Evolutionary conservation across 805 yeast species (phyloP).

Genomic region (Cyberlindnera maclurae): DNA sequence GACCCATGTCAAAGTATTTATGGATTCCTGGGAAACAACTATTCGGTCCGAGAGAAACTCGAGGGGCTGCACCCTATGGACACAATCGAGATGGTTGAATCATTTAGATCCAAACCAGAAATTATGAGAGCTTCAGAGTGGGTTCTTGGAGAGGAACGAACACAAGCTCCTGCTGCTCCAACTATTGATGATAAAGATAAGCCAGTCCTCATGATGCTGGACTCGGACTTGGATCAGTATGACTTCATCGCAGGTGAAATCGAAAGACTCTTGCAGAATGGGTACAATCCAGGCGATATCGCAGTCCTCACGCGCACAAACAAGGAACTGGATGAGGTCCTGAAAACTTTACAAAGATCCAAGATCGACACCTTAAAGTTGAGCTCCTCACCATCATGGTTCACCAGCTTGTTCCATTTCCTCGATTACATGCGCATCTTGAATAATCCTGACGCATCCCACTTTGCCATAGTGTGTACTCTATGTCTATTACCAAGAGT

Average conservation of each 20-base stretch:
- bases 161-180: not conserved
- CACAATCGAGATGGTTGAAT: conserved; percentile 35
- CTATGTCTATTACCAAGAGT: conserved; percentile 19
- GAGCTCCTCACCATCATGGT: conserved; percentile 46
- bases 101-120: conserved; percentile 58
- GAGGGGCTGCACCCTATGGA: conserved; percentile 12
- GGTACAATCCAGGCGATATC: conserved; percentile 40
- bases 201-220: conserved; percentile 22
- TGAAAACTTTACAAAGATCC: conserved; percentile 30
- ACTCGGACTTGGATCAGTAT: conserved; percentile 29
- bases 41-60: conserved; percentile 25
- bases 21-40: conserved; percentile 52
- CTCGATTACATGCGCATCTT: conserved; percentile 42
- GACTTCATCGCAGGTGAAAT: conserved; percentile 41
- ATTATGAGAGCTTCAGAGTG: conserved; percentile 37
- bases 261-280: conserved; percentile 33
- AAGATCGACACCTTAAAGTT: conserved; percentile 39
- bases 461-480: conserved; percentile 24
- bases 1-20: conserved; percentile 68
- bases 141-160: conserved; percentile 6
- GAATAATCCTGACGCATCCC: conserved; percentile 22
- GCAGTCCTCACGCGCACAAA: conserved; percentile 49
- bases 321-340: conserved; percentile 35
- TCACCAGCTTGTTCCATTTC: conserved; percentile 34
- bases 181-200: conserved; percentile 1